Percentiles rank a stretch among this genome's conserved stretches.
Conservation (phyloP, 306 rosid genomes). For the Erythrophleum fordii region DNA sequence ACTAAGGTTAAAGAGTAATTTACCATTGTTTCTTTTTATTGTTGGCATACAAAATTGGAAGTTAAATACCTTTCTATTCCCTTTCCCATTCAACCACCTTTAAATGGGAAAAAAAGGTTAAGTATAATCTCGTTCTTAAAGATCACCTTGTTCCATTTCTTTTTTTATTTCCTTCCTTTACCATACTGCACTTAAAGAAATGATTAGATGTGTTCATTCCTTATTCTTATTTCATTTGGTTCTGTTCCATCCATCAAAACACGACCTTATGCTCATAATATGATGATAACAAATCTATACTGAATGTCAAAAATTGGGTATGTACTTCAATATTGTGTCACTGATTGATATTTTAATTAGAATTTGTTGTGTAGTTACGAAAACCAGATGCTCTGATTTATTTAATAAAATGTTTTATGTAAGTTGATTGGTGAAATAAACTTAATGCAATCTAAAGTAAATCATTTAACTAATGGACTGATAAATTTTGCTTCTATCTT, state of each 20-base stretch:
- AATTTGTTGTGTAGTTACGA: background rate
- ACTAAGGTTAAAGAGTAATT: background rate
- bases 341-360: background rate
- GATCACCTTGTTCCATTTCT: background rate
- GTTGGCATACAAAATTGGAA: constrained; percentile 11
- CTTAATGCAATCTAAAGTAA: background rate
- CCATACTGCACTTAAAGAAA: background rate
- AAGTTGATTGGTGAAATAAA: background rate
- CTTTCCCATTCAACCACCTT: background rate
- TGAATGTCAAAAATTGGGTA: background rate
- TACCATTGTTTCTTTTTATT: constrained; percentile 14
- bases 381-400: background rate
- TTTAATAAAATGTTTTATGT: background rate
- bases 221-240: background rate
- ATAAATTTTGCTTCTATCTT: background rate
- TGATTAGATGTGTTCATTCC: constrained; percentile 3
- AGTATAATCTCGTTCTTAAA: background rate
- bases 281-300: background rate
- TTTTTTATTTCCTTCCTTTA: constrained; percentile 24
- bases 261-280: constrained; percentile 13
- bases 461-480: background rate
- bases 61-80: background rate
- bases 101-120: background rate
- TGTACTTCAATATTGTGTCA: background rate
- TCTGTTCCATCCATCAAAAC: background rate